Evolutionary conservation across 345 rosid genomes (phyloP), one percentile per base, ranked within the genome.

Genomic region (Gossypium turneri): DNA sequence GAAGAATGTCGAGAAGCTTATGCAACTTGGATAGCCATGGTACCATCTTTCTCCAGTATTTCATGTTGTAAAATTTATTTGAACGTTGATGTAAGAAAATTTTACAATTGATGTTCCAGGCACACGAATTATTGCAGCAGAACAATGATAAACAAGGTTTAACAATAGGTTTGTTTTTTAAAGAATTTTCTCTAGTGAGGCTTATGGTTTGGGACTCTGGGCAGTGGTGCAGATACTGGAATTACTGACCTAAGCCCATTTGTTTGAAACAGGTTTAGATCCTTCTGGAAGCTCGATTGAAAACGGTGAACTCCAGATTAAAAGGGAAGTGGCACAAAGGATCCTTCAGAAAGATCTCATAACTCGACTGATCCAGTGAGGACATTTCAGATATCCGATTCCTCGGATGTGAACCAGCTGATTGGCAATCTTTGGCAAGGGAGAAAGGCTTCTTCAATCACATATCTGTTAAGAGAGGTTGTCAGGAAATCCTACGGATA

Each of bases 1-100:
- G 97, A 93, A 71, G 97, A 93, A 79, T 93, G 98, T 76, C 85
- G 86, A 70, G 98, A 93, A 83, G 90, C 91, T 73, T 90, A 89
- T 85, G 92, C 84, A 78, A 74, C 73, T 65, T 91, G 94, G 97
- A 82, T 90, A 79, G 77, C 77, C 60, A 88, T 90, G 98, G 98
- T 91, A 86, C 44, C 57, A 38, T 61, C 47, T 19, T 58, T 1
- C 2, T 76, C 58, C 57, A 27, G 20, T 34, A 44, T 69, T 64
- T 77, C 59, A 52, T 20, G 48, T 57, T 56, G 64, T 58, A 13
- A 38, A 75, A 15, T 59, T 55, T 53, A 10, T 44, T 34, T 62
- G 68, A 67, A 9, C 57, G 27, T 73, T 19, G 57, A 15, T 47
- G 17, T 57, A 55, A 63, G 79, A 65, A 66, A 27, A 27, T 19